Evolutionary conservation across 2,329 filamentous ascomycete species (phyloP).

Genomic region (Colletotrichum eleusines): DNA sequence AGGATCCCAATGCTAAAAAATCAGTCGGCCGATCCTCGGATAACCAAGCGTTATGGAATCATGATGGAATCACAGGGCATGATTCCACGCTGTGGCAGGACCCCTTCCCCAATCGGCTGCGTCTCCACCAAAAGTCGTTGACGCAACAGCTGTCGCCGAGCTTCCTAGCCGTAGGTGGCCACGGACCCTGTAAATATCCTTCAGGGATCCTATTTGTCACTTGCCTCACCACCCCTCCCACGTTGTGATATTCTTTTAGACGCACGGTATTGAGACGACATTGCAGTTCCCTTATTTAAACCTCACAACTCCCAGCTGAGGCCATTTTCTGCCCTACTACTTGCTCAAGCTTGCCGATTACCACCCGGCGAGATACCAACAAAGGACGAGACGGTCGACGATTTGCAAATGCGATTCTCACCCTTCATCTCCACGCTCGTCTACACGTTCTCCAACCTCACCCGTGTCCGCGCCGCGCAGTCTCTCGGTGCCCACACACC

Average conservation of each 20-base stretch:
- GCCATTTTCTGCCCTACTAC: neutral
- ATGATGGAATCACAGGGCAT: constrained; percentile 21
- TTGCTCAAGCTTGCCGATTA: neutral
- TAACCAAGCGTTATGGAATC: constrained; percentile 16
- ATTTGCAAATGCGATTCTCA: constrained; percentile 61
- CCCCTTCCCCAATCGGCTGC: neutral
- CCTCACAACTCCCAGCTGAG: neutral
- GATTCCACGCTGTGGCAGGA: constrained; percentile 37
- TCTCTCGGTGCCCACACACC: constrained; percentile 44
- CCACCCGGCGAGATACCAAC: neutral
- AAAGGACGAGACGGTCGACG: neutral
- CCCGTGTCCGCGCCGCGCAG: constrained; percentile 52
- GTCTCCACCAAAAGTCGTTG: constrained; percentile 37
- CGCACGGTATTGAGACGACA: neutral
- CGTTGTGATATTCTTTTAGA: constrained; percentile 21
- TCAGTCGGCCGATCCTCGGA: neutral
- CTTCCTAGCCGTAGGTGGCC: constrained; percentile 8
- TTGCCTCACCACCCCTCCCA: constrained; percentile 17
- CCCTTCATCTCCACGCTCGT: constrained; percentile 61
- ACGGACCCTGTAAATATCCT: constrained; percentile 11
- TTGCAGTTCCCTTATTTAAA: constrained; percentile 14
- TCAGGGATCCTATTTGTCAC: constrained; percentile 38
- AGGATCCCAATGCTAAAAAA: neutral
- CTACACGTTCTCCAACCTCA: constrained; percentile 61
- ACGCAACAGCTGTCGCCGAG: constrained; percentile 29